These are phyloP conservation scores for Saccharum officinarum DNA, from an alignment of 176 grass and related monocot species.

Conservation along the genomic window DNA sequence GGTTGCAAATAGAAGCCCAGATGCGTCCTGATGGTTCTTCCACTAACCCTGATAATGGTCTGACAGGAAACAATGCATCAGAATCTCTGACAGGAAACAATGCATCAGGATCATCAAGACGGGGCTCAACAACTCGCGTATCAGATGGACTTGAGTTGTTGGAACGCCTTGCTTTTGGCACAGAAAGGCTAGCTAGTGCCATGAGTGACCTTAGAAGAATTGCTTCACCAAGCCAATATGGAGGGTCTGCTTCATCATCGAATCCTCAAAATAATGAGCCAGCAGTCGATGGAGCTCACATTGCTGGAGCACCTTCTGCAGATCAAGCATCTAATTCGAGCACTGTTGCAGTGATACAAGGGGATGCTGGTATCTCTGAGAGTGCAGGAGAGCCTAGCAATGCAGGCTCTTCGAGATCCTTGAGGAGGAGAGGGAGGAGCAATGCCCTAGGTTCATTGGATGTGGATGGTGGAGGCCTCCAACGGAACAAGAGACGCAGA, in stretches of 20 bases:
- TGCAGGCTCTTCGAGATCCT: constrained; percentile 63
- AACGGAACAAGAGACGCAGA: constrained; percentile 77
- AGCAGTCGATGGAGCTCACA: constrained; percentile 31
- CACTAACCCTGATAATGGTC: constrained; percentile 33
- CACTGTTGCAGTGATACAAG: constrained; percentile 86
- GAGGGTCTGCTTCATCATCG: constrained; percentile 59
- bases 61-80: constrained; percentile 43
- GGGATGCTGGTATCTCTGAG: constrained; percentile 50
- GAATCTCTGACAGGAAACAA: constrained; percentile 49
- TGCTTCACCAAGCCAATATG: constrained; percentile 51
- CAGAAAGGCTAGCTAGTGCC: constrained; percentile 64
- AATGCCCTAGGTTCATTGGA: constrained; percentile 66
- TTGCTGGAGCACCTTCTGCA: constrained; percentile 56
- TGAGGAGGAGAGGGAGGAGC: constrained; percentile 73
- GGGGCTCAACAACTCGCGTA: constrained; percentile 47
- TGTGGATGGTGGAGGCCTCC: constrained; percentile 56
- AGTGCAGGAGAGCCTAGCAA: constrained; percentile 48
- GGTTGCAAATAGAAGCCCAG: constrained; percentile 59
- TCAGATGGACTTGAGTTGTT: constrained; percentile 71
- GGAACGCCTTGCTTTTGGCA: constrained; percentile 66
- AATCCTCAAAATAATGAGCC: constrained; percentile 58
- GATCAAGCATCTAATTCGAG: constrained; percentile 89
- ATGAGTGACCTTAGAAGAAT: constrained; percentile 78
- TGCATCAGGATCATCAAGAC: constrained; percentile 40
- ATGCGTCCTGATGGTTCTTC: constrained; percentile 36